Base-by-base conservation (phyloP, 495 filamentous ascomycete species). In the Chaetomium cochliodes region DNA sequence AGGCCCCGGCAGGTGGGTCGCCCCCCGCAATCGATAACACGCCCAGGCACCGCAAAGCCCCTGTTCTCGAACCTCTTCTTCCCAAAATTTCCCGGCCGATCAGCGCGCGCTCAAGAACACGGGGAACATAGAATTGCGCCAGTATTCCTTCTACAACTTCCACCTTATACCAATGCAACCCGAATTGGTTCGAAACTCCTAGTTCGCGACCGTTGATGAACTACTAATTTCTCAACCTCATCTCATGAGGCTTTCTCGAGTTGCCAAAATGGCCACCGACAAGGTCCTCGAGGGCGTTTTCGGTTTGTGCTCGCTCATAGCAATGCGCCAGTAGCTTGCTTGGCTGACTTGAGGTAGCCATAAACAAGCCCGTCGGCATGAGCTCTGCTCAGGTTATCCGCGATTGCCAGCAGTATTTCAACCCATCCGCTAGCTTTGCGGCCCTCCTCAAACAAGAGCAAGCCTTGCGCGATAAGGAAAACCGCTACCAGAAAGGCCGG, bases 361-460 rank as follows among this genome's bases (percentile, higher is more conserved):
- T 97, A 73, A 92, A 98, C 80, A 98, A 98, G 78, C 94, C 94
- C 52, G 77, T 87, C 68, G 86, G 86, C 69, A 83, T 92, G 68
- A 89, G 86, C 76, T 97, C 93, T 30, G 92, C 92, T 64, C 88
- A 94, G 74, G 91, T 91, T 3, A 84, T 98, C 67, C 91, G 93
- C 68, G 86, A 90, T 67, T 84, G 94, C 49, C 91, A 97, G 75
- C 73, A 74, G 30, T 82, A 88, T 73, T 94, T 98, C 84, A 89
- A 90, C 66, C 84, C 85, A n/a, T 96, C 94, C 26, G 67, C 78
- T 9, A 72, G 88, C 61, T 98, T 98, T 77, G 78, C 80, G 13
- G 88, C 92, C 16, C 89, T 88, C 83, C 76, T 98, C 22, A 73
- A 83, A 5, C 71, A 79, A 23, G 90, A 93, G 69, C 78, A 70